phyloP scores from a whole-genome alignment of 169 alveolate species.

The Plasmodium adleri region DNA sequence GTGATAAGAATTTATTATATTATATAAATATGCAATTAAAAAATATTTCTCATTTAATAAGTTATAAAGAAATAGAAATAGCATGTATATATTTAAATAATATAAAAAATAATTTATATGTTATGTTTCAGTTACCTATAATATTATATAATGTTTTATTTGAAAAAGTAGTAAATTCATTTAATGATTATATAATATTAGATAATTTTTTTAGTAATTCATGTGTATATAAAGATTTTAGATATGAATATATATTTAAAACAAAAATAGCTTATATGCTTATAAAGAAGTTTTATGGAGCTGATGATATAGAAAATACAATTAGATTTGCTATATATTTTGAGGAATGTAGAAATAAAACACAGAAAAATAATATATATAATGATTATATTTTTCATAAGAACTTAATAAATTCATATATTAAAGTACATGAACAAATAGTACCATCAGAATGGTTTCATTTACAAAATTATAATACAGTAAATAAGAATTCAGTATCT shows the following conservation, averaged over 20 bases:
- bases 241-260: constrained; percentile 61
- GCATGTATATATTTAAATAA: constrained; percentile 51
- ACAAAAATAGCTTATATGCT: constrained; percentile 66
- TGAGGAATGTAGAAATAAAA: constrained; percentile 27
- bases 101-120: constrained; percentile 63
- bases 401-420: constrained; percentile 35
- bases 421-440: constrained; percentile 52
- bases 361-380: constrained; percentile 61
- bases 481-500: neutral
- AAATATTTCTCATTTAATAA: constrained; percentile 45
- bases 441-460: constrained; percentile 64
- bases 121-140: constrained; percentile 70
- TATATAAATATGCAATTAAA: constrained; percentile 63
- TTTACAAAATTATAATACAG: constrained; percentile 17
- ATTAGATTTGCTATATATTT: constrained; percentile 57
- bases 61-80: constrained; percentile 62
- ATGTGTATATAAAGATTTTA: constrained; percentile 23
- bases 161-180: constrained; percentile 20
- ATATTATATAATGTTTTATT: constrained; percentile 28
- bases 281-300: constrained; percentile 25
- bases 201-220: constrained; percentile 59
- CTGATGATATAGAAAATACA: constrained; percentile 41
- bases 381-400: constrained; percentile 74
- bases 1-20: constrained; percentile 56
- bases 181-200: constrained; percentile 31